These are phyloP conservation scores for Cicer pinnatifidum DNA, from an alignment of 306 rosid genomes.

Conservation along the genomic window DNA sequence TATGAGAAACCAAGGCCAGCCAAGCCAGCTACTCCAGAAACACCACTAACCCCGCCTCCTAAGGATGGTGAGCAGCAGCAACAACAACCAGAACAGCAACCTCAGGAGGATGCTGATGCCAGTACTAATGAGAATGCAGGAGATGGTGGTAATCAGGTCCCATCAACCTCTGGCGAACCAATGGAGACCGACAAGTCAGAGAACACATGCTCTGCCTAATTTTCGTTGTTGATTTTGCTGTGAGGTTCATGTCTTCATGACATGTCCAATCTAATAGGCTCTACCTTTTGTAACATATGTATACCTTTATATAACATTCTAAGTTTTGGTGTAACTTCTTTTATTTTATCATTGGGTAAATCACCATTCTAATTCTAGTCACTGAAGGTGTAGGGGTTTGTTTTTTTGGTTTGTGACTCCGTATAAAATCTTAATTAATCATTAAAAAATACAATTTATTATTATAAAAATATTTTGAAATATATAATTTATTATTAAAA, in stretches of 20 bases:
- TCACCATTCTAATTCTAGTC: no score
- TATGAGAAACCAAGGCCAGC: conserved; percentile 87
- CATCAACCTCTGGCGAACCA: conserved; percentile 61
- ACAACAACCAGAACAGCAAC: conserved; percentile 18
- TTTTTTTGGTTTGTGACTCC: no score
- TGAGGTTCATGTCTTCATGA: conserved; percentile 39
- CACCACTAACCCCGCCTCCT: conserved; percentile 60
- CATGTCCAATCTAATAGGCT: not conserved
- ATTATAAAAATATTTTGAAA: no score
- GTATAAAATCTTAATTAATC: no score
- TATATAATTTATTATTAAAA: no score
- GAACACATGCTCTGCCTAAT: conserved; percentile 54
- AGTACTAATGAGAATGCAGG: conserved; percentile 49
- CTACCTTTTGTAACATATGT: not conserved
- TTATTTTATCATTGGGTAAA: no score
- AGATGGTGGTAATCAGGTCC: conserved; percentile 49
- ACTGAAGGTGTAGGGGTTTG: no score
- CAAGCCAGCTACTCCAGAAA: conserved; percentile 68
- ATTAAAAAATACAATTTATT: no score
- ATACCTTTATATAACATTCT: no score
- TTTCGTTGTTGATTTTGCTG: conserved; percentile 36
- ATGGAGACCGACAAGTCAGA: conserved; percentile 87
- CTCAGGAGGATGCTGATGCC: conserved; percentile 44
- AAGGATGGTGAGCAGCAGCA: conserved; percentile 54
- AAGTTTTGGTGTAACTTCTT: no score